Conservation (phyloP, 805 yeast genomes). For the Dipodascopsis uninucleata region DNA sequence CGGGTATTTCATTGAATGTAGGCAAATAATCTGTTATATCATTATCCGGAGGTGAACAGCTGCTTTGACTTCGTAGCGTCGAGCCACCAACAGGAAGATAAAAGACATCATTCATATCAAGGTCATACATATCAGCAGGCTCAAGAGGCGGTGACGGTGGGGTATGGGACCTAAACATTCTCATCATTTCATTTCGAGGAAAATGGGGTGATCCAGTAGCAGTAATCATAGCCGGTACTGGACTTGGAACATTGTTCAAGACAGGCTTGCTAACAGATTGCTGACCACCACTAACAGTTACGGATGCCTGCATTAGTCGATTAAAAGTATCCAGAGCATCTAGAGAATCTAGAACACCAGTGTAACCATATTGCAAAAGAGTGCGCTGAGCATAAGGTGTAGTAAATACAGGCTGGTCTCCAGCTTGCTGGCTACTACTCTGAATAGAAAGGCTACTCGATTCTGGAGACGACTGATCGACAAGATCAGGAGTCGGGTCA, state of each 20-base stretch:
- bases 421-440: too few species aligned
- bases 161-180: too few species aligned
- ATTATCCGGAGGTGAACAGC: not conserved
- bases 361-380: conserved; percentile 14
- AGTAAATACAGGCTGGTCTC: too few species aligned
- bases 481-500: too few species aligned
- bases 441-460: too few species aligned
- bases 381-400: conserved; percentile 21
- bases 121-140: not conserved
- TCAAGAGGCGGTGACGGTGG: conserved; percentile 20
- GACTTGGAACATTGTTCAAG: not conserved
- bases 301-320: conserved; percentile 3
- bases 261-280: not conserved
- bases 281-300: not conserved
- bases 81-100: not conserved
- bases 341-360: conserved; percentile 15
- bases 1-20: conserved; percentile 1
- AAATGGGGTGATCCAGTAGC: not conserved
- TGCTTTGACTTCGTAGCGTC: not conserved
- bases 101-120: conserved; percentile 1
- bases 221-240: conserved; percentile 1
- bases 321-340: conserved; percentile 19
- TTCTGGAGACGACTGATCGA: too few species aligned
- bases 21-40: not conserved
- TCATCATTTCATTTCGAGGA: too few species aligned